Evolutionary conservation across 352 stramenopile genomes (phyloP), one percentile per base, ranked within the genome.

Genomic region (Pythium sukuiense): DNA sequence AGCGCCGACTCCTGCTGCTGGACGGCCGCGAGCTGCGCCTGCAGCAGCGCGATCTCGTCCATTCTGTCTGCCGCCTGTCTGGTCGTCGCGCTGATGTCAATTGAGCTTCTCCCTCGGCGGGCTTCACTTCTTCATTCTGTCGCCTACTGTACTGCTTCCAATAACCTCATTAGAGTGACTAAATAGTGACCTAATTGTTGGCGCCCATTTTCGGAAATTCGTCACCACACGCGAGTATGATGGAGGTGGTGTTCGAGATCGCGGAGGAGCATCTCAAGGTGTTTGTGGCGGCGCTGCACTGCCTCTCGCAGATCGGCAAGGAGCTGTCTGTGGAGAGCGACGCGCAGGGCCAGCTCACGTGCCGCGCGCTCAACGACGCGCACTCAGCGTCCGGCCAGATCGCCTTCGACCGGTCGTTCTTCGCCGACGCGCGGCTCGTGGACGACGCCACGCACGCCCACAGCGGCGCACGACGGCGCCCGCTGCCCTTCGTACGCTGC

Each of bases 21-120:
- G 53, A 90, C 81, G 55, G 81, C 81, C 55, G 84, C 87, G 12
- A 95, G 75, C 66, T 95, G 80, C 71, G 81, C 76, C 74, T 95
- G 87, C 54, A 93, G 71, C 68, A 88, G 69, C 61, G 80, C 80
- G 73, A 95, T 92, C 76, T 93, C 86, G 73, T 95, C 84, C 86
- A 95, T 95, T 18, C 16, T 69, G 16, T 18, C 16, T 69, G 16
- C 50, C 41, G 20, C 6, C 2, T 26, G 30, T 55, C 20, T 24
- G 20, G 20, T 24, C 50, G 6, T 27, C 11, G 5, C 41, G 24
- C 11, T 7, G 16, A 24, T 52, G 18, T 52, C 45, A 52, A 52
- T 52, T 52, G 45, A 27, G 45, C 45, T 52, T 52, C 45, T 43
- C 37, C 37, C 37, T 43, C 37, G 37, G 14, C 37, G 11, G 37